These are phyloP conservation scores for Sugiyamaella americana DNA, from an alignment of 805 yeast species.

Conservation along the genomic window DNA sequence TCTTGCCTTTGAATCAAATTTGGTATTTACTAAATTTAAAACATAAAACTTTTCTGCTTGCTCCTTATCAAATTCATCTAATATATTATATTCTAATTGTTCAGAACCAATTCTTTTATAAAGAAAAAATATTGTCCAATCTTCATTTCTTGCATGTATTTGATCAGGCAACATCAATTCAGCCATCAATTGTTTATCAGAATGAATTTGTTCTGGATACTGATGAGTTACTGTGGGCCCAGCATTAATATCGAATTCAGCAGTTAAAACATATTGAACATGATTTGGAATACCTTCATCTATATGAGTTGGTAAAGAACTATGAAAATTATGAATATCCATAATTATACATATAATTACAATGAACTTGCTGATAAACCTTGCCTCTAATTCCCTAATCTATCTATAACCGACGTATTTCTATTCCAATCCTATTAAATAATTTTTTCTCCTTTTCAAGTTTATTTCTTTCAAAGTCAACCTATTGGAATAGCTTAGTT, in stretches of 20 bases:
- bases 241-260: slow-evolving; percentile 72
- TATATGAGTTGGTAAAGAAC: too few species aligned
- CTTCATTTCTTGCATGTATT: slow-evolving; percentile 49
- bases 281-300: too few species aligned
- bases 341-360: too few species aligned
- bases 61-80: slow-evolving; percentile 25
- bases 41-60: slow-evolving; percentile 45
- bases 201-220: slow-evolving; percentile 39
- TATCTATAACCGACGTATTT: too few species aligned
- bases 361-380: too few species aligned
- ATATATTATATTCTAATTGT: slow-evolving; percentile 28
- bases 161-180: slow-evolving; percentile 59
- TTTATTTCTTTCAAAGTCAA: too few species aligned
- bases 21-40: slow-evolving; percentile 50
- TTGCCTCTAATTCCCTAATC: too few species aligned
- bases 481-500: too few species aligned
- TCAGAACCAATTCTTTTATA: slow-evolving; percentile 20
- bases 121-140: slow-evolving; percentile 48
- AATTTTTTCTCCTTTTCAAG: too few species aligned
- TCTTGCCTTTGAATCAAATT: slow-evolving; percentile 37
- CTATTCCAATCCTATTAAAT: too few species aligned
- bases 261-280: slow-evolving; percentile 55
- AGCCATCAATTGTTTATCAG: slow-evolving; percentile 35
- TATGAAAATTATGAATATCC: too few species aligned
- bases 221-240: slow-evolving; percentile 65